Evolutionary conservation across 768 basidiomycete species (phyloP), one percentile per base, ranked within the genome.

Genomic region (Fomitopsis pulvina): DNA sequence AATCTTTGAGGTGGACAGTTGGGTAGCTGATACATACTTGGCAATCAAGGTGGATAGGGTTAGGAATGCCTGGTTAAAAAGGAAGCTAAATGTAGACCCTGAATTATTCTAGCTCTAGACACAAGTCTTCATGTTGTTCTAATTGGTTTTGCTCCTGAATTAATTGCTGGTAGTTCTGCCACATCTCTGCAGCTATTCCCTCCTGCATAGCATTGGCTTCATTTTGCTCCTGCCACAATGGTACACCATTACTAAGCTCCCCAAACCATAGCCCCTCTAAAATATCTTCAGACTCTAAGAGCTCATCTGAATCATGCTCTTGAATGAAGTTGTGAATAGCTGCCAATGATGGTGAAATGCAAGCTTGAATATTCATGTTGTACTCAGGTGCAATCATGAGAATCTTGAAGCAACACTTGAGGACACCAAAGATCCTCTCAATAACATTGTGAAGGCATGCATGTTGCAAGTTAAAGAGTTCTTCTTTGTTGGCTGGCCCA

Each of bases 321-420:
- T 48, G 45, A 32, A 68, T 68, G 47, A 71, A 65, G 51, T 71
- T 70, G 55, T 69, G 65, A 11, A 68, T 24, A 0, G 54, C 61
- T 40, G 50, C 52, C 39, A 68, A 52, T 4, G 65, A 65, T 16
- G 55, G 43, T 27, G 58, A 56, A 28, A 71, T 50, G 0, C 53
- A 50, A 7, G 62, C 63, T 50, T 71, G 67, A 11, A 57, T 55
- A 2, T 47, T 29, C 51, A 69, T 57, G 24, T 24, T 1, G 50
- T 55, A 68, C 21, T 63, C 46, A 9, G 57, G 60, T 16, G 52
- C 34, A 24, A 2, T 9, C 48, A 57, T 27, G 16, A 57, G 32
- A 21, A 55, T 39, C 11, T 30, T 24, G 47, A 53, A 60, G 2
- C 26, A 28, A 16, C 22, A 26, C 50, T 66, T 64, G 42, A 52